phyloP scores from a whole-genome alignment of 108 stramenopile species.

The Cyclotella kingstonii region DNA sequence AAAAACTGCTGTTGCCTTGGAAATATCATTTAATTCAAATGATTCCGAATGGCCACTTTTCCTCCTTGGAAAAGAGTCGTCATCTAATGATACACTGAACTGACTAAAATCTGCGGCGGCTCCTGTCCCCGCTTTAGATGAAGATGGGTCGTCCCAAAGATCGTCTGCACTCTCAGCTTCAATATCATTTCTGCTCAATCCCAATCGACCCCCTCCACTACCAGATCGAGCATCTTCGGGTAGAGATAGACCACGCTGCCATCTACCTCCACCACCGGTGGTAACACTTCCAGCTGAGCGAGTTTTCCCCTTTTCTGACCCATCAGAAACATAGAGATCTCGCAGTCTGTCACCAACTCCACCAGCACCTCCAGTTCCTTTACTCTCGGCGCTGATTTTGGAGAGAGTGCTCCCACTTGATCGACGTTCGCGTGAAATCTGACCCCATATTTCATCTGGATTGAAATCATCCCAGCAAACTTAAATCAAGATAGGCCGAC shows the following conservation, averaged over 20 bases:
- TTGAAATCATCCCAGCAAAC: conserved; percentile 88
- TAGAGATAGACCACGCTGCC: conserved; percentile 77
- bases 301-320: too few relatives aligned
- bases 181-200: conserved; percentile 16
- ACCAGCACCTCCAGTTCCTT: conserved; percentile 7
- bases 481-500: too few relatives aligned
- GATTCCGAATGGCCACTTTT: conserved; percentile 24
- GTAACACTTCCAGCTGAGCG: neutral
- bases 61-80: conserved; percentile 39
- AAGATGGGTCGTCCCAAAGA: conserved; percentile 84
- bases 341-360: neutral
- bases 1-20: conserved; percentile 61
- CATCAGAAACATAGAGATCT: neutral
- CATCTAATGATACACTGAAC: conserved; percentile 71
- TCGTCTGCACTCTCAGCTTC: conserved; percentile 75
- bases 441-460: conserved; percentile 78
- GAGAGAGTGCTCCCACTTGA: neutral
- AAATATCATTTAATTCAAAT: conserved; percentile 83
- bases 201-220: conserved; percentile 1
- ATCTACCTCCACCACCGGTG: conserved; percentile 42
- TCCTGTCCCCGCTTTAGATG: conserved; percentile 38
- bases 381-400: neutral
- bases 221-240: conserved; percentile 44
- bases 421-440: conserved; percentile 26
- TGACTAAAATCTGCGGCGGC: conserved; percentile 81